Evolutionary conservation across 495 filamentous ascomycete species (phyloP).

Genomic region (Xylaria sp.): DNA sequence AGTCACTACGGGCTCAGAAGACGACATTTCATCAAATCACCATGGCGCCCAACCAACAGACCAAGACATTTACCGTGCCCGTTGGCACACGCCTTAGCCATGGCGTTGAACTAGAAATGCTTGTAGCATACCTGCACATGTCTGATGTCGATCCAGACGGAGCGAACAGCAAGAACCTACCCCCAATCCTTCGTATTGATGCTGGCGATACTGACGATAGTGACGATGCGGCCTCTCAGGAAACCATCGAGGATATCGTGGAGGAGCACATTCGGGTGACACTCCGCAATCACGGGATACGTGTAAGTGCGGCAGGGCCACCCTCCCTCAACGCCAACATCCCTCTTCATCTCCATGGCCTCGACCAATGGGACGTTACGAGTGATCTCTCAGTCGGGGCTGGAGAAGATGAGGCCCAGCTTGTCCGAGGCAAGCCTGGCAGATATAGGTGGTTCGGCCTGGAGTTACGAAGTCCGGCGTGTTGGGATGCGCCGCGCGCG

Average conservation of each 20-base stretch:
- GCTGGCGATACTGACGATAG: no score
- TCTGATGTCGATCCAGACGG: conserved; percentile 26
- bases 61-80: conserved; percentile 29
- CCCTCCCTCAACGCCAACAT: background rate
- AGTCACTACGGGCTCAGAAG: background rate
- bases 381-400: background rate
- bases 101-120: conserved; percentile 44
- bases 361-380: conserved; percentile 29
- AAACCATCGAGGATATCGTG: background rate
- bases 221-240: no score
- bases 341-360: conserved; percentile 5
- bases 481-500: conserved; percentile 25
- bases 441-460: conserved; percentile 31
- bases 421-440: background rate
- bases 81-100: conserved; percentile 24
- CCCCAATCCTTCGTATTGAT: conserved; percentile 33
- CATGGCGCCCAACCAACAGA: conserved; percentile 30
- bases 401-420: background rate
- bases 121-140: conserved; percentile 32
- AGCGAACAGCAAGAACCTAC: conserved; percentile 20
- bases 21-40: background rate
- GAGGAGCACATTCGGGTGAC: conserved; percentile 23
- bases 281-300: conserved; percentile 29
- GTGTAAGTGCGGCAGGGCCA: background rate
- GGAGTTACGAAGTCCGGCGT: conserved; percentile 35